A percentile compares a stretch with the other conserved stretches of the same genome.
phyloP scores from a whole-genome alignment of 164 flowering plant genomes.

The Aristolochia californica region DNA sequence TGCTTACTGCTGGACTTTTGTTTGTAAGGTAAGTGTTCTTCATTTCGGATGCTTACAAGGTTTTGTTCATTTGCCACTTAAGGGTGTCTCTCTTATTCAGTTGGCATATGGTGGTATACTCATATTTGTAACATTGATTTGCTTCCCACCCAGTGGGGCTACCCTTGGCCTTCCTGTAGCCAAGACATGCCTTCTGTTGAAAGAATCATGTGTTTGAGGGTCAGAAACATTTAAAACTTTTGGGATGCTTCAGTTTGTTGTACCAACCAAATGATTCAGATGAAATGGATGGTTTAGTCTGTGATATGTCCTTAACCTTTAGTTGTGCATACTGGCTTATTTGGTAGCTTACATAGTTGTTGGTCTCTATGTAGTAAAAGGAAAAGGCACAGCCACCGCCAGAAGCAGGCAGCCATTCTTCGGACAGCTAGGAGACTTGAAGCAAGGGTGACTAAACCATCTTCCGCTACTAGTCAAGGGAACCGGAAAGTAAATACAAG shows the following conservation, averaged over 20 bases:
- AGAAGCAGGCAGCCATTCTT: slow-evolving; percentile 28
- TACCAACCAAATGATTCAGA: background rate
- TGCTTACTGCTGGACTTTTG: slow-evolving; percentile 76
- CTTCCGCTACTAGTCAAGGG: slow-evolving; percentile 9
- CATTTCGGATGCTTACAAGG: no score
- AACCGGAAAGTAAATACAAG: background rate
- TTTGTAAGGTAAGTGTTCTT: slow-evolving; percentile 60
- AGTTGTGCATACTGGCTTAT: background rate
- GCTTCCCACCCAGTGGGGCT: no score
- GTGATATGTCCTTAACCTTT: background rate
- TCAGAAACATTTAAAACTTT: no score
- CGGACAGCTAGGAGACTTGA: slow-evolving; percentile 38
- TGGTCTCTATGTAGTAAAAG: slow-evolving; percentile 47
- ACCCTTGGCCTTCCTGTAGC: no score
- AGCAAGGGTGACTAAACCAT: slow-evolving; percentile 23
- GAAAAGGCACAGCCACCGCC: slow-evolving; percentile 49
- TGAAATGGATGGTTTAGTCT: background rate
- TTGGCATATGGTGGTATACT: no score
- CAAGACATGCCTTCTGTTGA: no score
- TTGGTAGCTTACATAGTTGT: background rate
- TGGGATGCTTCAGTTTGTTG: background rate
- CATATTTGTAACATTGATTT: no score
- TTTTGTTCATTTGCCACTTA: no score
- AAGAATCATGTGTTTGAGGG: no score
- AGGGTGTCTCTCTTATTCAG: no score